phyloP scores from a whole-genome alignment of 225 moss, liverwort and hornwort species.

The Pleurozium schreberi region DNA sequence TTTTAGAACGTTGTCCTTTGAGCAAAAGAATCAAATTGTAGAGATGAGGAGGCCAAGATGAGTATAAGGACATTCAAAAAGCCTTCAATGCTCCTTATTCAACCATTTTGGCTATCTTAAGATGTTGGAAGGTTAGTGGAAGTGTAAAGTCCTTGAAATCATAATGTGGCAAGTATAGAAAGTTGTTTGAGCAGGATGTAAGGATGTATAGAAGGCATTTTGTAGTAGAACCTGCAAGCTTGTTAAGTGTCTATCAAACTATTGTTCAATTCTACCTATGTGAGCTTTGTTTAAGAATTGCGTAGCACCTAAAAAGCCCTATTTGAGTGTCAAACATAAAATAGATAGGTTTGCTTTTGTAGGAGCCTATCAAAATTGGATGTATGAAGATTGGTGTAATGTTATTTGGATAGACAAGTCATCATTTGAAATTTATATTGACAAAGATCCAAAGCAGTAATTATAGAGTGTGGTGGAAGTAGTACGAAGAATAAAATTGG shows the following conservation, averaged over 20 bases:
- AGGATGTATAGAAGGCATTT: background rate
- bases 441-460: background rate
- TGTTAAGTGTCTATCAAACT: background rate
- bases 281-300: background rate
- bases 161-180: background rate
- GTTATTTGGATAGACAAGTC: accelerated
- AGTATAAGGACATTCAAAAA: background rate
- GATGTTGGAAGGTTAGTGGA: background rate
- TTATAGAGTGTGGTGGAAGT: background rate
- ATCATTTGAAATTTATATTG: background rate
- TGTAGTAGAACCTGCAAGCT: background rate
- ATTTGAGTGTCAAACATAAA: background rate
- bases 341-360: background rate
- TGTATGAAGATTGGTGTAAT: background rate
- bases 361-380: background rate
- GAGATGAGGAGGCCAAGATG: accelerated
- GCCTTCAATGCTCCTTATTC: background rate
- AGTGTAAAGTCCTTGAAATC: background rate
- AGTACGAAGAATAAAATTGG: background rate
- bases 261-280: accelerated
- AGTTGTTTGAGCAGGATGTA: background rate
- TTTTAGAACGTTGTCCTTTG: accelerated
- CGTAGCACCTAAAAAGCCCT: too few relatives aligned
- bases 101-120: background rate
- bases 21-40: background rate